phyloP scores from a whole-genome alignment of 805 yeast genomes.

The Grigorovia jiainica region DNA sequence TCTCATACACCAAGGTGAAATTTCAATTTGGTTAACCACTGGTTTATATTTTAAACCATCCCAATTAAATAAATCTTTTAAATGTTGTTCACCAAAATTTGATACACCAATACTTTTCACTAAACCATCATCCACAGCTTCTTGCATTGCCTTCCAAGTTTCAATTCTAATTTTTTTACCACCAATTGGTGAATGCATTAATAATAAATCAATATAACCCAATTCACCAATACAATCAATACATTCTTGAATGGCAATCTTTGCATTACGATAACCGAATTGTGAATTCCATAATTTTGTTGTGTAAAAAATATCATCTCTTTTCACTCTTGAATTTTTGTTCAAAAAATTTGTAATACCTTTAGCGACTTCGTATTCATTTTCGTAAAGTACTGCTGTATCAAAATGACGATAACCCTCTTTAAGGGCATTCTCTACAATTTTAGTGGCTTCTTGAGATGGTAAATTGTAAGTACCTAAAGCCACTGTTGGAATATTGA shows the following conservation, averaged over 20 bases:
- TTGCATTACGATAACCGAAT: slow-evolving; percentile 50
- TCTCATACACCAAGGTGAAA: slow-evolving; percentile 76
- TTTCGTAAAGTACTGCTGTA: slow-evolving; percentile 57
- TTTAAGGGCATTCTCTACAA: slow-evolving; percentile 48
- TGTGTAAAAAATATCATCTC: slow-evolving; percentile 49
- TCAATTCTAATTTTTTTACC: slow-evolving; percentile 42
- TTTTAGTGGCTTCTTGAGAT: slow-evolving; percentile 28
- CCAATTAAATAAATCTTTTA: slow-evolving; percentile 54
- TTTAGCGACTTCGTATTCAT: slow-evolving; percentile 51
- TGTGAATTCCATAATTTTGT: slow-evolving; percentile 68
- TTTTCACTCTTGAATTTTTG: slow-evolving; percentile 36
- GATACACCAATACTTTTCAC: slow-evolving; percentile 71
- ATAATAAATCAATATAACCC: slow-evolving; percentile 61
- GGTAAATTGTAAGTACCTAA: slow-evolving; percentile 46
- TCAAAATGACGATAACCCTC: slow-evolving; percentile 70
- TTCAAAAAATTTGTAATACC: slow-evolving; percentile 48
- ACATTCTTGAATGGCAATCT: slow-evolving; percentile 48
- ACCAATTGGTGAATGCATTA: slow-evolving; percentile 57
- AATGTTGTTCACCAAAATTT: slow-evolving; percentile 52
- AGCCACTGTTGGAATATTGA: slow-evolving; percentile 46
- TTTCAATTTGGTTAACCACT: slow-evolving; percentile 72
- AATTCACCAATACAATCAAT: slow-evolving; percentile 42
- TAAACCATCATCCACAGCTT: slow-evolving; percentile 48
- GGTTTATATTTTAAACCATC: slow-evolving; percentile 47
- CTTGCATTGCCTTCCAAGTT: slow-evolving; percentile 68